phyloP scores from a whole-genome alignment of 441 rosid species.

The Pelargonium fulgidum region DNA sequence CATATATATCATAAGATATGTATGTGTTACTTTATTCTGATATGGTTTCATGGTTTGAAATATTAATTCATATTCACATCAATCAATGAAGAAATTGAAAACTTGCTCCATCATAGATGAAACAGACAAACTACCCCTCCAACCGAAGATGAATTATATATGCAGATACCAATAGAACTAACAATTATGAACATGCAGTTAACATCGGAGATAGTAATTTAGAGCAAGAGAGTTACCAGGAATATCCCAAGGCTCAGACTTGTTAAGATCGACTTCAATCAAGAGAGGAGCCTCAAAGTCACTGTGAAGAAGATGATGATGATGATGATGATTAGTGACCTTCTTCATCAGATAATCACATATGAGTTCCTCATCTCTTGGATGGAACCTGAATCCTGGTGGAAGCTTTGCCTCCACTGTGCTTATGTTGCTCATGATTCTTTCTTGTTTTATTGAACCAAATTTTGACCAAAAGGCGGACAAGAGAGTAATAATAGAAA shows the following conservation, averaged over 20 bases:
- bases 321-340: conserved; percentile 15
- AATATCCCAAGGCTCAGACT: conserved; percentile 71
- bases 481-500: background rate
- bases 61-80: background rate
- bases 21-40: background rate
- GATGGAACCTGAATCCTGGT: conserved; percentile 65
- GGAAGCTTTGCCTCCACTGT: conserved; percentile 50
- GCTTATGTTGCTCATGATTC: conserved; percentile 30
- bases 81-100: background rate
- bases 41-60: background rate
- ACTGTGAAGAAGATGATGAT: background rate
- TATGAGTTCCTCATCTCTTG: conserved; percentile 62
- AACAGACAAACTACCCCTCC: background rate
- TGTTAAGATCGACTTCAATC: conserved; percentile 60
- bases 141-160: background rate
- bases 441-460: background rate
- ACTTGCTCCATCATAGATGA: background rate
- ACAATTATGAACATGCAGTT: background rate
- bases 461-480: background rate
- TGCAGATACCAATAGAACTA: background rate
- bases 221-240: conserved; percentile 35
- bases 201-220: background rate
- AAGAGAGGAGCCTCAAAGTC: conserved; percentile 21
- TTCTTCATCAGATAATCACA: conserved; percentile 55
- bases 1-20: background rate